These are phyloP conservation scores for Boletus tylopilopsis DNA, from an alignment of 768 basidiomycete genomes.

Conservation along the genomic window DNA sequence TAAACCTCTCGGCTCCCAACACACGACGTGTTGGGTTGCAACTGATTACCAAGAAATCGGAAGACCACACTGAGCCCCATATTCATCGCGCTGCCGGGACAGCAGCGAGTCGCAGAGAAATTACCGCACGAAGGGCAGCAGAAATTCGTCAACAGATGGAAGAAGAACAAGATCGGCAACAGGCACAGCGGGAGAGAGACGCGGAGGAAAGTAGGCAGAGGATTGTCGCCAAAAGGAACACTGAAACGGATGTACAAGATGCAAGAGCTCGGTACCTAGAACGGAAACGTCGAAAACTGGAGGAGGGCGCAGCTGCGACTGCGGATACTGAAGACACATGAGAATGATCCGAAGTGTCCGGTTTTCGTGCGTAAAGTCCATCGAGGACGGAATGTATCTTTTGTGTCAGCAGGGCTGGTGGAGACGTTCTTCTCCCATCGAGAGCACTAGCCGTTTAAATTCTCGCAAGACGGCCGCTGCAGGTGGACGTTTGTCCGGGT, in stretches of 20 bases:
- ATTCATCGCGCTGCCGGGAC: constrained; percentile 78
- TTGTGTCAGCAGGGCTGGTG: constrained; percentile 10
- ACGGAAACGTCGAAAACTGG: constrained; percentile 75
- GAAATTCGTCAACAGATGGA: constrained; percentile 80
- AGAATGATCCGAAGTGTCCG: not conserved
- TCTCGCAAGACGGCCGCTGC: constrained; percentile 44
- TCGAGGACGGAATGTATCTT: not conserved
- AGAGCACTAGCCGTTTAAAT: constrained; percentile 48
- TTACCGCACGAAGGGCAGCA: constrained; percentile 75
- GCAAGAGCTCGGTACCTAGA: constrained; percentile 73
- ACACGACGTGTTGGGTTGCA: constrained; percentile 64
- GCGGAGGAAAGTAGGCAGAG: constrained; percentile 66
- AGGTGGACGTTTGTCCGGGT: constrained; percentile 51
- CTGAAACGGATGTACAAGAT: constrained; percentile 65
- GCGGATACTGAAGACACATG: constrained; percentile 6
- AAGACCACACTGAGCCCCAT: constrained; percentile 34
- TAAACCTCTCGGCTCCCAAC: constrained; percentile 85
- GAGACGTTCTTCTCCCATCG: constrained; percentile 36
- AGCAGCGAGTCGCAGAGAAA: constrained; percentile 76
- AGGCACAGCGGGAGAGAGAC: constrained; percentile 51
- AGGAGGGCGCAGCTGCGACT: constrained; percentile 29
- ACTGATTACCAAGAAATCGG: constrained; percentile 22
- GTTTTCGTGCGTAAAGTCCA: not conserved
- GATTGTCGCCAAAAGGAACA: constrained; percentile 71
- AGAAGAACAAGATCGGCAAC: constrained; percentile 62